Percentiles rank a stretch among this genome's conserved stretches.
Conservation (phyloP, 495 filamentous ascomycete species). For the Bathelium albidoporum region DNA sequence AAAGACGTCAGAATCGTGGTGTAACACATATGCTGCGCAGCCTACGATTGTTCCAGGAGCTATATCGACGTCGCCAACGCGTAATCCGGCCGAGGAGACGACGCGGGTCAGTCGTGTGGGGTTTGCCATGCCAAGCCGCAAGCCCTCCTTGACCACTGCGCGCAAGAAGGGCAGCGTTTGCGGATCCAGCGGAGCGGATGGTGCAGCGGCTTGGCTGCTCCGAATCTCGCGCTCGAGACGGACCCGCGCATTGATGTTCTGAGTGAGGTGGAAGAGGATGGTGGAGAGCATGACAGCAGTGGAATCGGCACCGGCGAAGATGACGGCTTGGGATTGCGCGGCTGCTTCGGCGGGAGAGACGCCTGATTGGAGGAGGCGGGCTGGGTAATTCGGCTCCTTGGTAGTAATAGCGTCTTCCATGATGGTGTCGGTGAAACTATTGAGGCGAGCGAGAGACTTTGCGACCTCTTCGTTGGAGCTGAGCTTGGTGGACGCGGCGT, state of each 20-base stretch:
- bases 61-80: constrained; percentile 29
- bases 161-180: constrained; percentile 33
- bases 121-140: constrained; percentile 40
- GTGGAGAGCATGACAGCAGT: constrained; percentile 39
- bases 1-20: constrained; percentile 38
- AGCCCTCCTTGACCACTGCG: constrained; percentile 36
- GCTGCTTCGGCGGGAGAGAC: constrained; percentile 33
- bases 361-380: constrained; percentile 35
- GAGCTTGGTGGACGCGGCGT: constrained; percentile 25
- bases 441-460: constrained; percentile 29
- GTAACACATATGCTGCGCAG: constrained; percentile 33
- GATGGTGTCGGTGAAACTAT: constrained; percentile 32
- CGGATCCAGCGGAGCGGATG: constrained; percentile 16
- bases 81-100: constrained; percentile 35
- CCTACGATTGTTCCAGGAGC: constrained; percentile 39
- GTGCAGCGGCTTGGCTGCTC: constrained; percentile 29
- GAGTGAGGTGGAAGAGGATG: too few species aligned
- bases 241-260: too few species aligned
- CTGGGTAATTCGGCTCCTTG: constrained; percentile 36
- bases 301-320: constrained; percentile 36
- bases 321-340: constrained; percentile 32
- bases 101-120: constrained; percentile 39
- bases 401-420: constrained; percentile 20
- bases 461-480: constrained; percentile 14
- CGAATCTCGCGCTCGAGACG: constrained; percentile 33